Conservation (phyloP, 495 filamentous ascomycete species). For the Letharia lupina region DNA sequence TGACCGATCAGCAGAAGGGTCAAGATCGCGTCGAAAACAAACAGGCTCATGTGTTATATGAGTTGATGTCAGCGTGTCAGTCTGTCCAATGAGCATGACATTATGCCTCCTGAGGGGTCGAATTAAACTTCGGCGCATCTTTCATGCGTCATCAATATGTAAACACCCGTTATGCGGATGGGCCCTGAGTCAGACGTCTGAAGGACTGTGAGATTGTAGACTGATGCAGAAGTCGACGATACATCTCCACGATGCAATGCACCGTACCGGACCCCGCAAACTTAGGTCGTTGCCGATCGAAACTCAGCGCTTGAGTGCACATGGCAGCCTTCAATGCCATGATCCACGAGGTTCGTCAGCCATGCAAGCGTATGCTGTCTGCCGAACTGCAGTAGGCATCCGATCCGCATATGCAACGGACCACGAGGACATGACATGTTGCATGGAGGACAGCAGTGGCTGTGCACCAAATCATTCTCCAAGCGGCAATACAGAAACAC, state of each 20-base stretch:
- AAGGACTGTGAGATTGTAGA: neutral
- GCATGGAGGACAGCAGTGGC: conserved; percentile 10
- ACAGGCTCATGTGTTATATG: neutral
- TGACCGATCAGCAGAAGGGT: neutral
- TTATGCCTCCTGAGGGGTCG: neutral
- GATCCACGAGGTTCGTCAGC: conserved; percentile 12
- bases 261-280: conserved; percentile 1
- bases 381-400: conserved; percentile 3
- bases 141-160: neutral
- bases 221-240: neutral
- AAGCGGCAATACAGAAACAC: neutral
- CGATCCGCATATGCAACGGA: conserved; percentile 8
- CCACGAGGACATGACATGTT: conserved; percentile 8
- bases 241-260: neutral
- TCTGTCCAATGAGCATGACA: neutral
- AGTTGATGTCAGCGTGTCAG: neutral
- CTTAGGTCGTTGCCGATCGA: conserved; percentile 13
- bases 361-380: neutral
- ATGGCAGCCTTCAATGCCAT: conserved; percentile 18
- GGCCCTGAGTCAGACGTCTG: neutral
- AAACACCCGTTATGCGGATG: conserved; percentile 1
- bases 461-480: neutral
- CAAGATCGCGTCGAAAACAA: neutral
- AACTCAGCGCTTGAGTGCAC: conserved; percentile 4
- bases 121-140: neutral